Evolutionary conservation across 768 basidiomycete species (phyloP).

Genomic region (Neoboletus subvelutipes): DNA sequence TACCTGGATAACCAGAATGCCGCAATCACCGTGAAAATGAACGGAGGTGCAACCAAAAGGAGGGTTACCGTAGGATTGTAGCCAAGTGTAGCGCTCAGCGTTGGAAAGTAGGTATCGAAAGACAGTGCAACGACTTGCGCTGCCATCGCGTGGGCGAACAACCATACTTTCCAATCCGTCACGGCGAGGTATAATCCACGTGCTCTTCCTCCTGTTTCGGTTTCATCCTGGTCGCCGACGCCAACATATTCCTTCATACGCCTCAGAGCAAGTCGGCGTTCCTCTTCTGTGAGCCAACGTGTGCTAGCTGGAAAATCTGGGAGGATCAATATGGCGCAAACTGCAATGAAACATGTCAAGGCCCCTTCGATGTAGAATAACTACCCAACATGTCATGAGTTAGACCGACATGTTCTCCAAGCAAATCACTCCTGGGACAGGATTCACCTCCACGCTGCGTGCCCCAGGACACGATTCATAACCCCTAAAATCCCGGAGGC

Average conservation of each 20-base stretch:
- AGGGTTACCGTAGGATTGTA: conserved; percentile 62
- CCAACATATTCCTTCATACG: conserved; percentile 68
- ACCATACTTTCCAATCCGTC: conserved; percentile 81
- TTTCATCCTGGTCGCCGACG: conserved; percentile 52
- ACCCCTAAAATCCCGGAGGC: conserved; percentile 46
- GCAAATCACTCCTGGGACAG: conserved; percentile 4
- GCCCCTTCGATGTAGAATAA: conserved; percentile 49
- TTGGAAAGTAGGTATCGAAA: conserved; percentile 84
- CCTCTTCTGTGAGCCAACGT: conserved; percentile 36
- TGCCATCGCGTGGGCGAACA: conserved; percentile 55
- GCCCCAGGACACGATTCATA: conserved; percentile 50
- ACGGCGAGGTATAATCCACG: conserved; percentile 60
- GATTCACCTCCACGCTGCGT: conserved; percentile 51
- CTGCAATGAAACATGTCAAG: conserved; percentile 44
- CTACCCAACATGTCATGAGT: conserved; percentile 38
- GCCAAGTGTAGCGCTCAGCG: conserved; percentile 70
- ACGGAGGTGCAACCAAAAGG: conserved; percentile 77
- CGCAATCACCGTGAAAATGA: conserved; percentile 55
- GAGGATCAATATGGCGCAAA: conserved; percentile 45
- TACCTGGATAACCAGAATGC: conserved; percentile 55
- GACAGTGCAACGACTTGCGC: conserved; percentile 49
- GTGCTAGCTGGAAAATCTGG: conserved; percentile 47
- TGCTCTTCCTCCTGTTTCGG: conserved; percentile 37
- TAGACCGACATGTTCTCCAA: background rate
- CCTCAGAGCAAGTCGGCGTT: conserved; percentile 48